Percentiles rank a stretch among this genome's conserved stretches.
phyloP scores from a whole-genome alignment of 2,329 filamentous ascomycete species.

The Decorospora gaudefroyi region DNA sequence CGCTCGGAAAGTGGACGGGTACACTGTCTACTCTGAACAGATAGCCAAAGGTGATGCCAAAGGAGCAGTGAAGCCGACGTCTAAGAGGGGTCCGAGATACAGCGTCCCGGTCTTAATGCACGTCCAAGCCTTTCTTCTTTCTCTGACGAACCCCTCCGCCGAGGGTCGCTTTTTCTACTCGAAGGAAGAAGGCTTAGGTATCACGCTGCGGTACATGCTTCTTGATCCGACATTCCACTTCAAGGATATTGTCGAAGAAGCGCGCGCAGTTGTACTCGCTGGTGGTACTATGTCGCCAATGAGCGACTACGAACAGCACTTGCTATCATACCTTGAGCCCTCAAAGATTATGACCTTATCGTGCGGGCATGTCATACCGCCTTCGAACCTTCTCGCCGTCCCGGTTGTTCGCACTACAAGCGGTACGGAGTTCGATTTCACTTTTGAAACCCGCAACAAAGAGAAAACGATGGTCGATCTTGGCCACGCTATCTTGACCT shows the following conservation, averaged over 20 bases:
- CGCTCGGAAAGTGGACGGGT: slow-evolving; percentile 92
- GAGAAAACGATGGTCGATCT: slow-evolving; percentile 71
- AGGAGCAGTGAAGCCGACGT: slow-evolving; percentile 3
- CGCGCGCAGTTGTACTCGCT: slow-evolving; percentile 84
- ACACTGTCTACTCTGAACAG: slow-evolving; percentile 67
- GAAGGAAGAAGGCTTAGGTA: slow-evolving; percentile 54
- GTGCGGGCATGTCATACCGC: slow-evolving; percentile 91
- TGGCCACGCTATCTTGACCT: slow-evolving; percentile 70
- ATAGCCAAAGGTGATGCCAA: slow-evolving; percentile 39
- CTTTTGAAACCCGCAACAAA: slow-evolving; percentile 76
- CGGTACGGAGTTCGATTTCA: slow-evolving; percentile 76
- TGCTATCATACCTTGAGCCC: slow-evolving; percentile 74
- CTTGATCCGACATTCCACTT: slow-evolving; percentile 92
- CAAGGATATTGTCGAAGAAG: slow-evolving; percentile 80
- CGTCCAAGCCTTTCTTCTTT: slow-evolving; percentile 71
- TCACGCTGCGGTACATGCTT: slow-evolving; percentile 79
- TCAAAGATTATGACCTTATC: slow-evolving; percentile 77
- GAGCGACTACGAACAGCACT: slow-evolving; percentile 81
- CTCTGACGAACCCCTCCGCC: slow-evolving; percentile 81
- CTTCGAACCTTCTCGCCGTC: slow-evolving; percentile 77
- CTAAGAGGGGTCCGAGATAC: slow-evolving; percentile 27
- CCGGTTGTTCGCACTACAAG: slow-evolving; percentile 61
- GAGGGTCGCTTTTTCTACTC: slow-evolving; percentile 66
- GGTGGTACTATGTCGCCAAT: slow-evolving; percentile 99
- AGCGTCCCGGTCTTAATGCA: slow-evolving; percentile 63